Conservation (phyloP, 768 basidiomycete genomes). For the Coprinopsis strossmayeri region DNA sequence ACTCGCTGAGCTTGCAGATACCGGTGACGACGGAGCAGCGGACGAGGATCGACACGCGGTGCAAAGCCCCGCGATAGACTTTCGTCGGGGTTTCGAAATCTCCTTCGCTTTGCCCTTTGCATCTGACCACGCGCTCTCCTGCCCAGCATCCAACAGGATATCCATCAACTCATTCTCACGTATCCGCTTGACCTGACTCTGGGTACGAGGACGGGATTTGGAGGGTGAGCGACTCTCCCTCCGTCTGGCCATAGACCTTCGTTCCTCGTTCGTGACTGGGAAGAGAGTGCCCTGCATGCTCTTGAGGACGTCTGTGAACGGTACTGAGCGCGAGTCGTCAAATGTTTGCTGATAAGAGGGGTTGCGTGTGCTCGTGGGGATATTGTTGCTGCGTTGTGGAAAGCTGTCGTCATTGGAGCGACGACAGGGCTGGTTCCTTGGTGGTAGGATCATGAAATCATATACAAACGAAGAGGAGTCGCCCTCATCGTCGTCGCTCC, state of each 20-base stretch:
- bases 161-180: slow-evolving; percentile 33
- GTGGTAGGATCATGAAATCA: slow-evolving; percentile 21
- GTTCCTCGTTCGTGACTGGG: slow-evolving; percentile 29
- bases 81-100: not conserved
- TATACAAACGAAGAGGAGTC: slow-evolving; percentile 18
- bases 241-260: slow-evolving; percentile 10
- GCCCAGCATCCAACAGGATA: slow-evolving; percentile 33
- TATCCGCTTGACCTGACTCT: slow-evolving; percentile 16
- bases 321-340: slow-evolving; percentile 33
- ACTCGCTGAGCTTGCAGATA: not conserved
- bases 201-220: slow-evolving; percentile 17
- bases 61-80: slow-evolving; percentile 10
- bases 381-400: not conserved
- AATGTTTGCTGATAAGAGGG: slow-evolving; percentile 19
- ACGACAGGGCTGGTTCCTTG: not conserved
- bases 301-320: slow-evolving; percentile 49
- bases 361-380: slow-evolving; percentile 17
- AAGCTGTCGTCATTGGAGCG: slow-evolving; percentile 4
- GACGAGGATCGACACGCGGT: slow-evolving; percentile 13
- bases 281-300: slow-evolving; percentile 59
- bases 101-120: slow-evolving; percentile 28
- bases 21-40: slow-evolving; percentile 3
- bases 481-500: slow-evolving; percentile 5
- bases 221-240: slow-evolving; percentile 11
- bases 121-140: slow-evolving; percentile 10